A percentile compares a stretch with the other conserved stretches of the same genome.
Evolutionary conservation across 108 stramenopile species (phyloP).

Genomic region (Cyclotella kingstonii): DNA sequence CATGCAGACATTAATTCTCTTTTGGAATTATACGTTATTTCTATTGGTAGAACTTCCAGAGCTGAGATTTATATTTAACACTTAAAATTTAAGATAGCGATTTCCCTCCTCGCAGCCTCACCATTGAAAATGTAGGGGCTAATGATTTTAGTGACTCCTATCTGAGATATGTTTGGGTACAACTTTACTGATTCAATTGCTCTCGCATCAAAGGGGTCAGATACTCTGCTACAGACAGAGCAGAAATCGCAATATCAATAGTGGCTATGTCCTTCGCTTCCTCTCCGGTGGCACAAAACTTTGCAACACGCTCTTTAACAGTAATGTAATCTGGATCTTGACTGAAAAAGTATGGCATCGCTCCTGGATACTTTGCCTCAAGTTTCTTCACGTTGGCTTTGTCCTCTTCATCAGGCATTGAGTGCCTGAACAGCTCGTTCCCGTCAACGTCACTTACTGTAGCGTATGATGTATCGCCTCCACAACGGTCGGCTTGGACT

Average conservation of each 20-base stretch:
- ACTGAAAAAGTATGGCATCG: conserved; percentile 93
- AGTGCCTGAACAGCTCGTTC: conserved; percentile 80
- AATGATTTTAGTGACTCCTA: too few relatives aligned
- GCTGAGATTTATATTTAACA: too few relatives aligned
- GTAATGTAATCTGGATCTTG: conserved; percentile 96
- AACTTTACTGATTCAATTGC: conserved; percentile 41
- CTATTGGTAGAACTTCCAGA: too few relatives aligned
- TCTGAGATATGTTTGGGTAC: too few relatives aligned
- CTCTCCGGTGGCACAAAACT: conserved; percentile 66
- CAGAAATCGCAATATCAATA: conserved; percentile 88
- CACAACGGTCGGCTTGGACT: conserved; percentile 90
- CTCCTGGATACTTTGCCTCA: conserved; percentile 84
- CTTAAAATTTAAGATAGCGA: too few relatives aligned
- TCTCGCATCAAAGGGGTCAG: conserved; percentile 74
- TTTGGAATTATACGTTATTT: too few relatives aligned
- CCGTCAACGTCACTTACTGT: conserved; percentile 67
- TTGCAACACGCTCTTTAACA: conserved; percentile 86
- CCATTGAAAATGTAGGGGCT: too few relatives aligned
- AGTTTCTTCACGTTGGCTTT: conserved; percentile 73
- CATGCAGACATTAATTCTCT: too few relatives aligned
- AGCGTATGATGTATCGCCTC: conserved; percentile 81
- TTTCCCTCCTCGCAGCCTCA: too few relatives aligned
- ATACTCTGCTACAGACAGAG: conserved; percentile 86
- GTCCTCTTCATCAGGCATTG: conserved; percentile 92
- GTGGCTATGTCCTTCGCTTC: conserved; percentile 86